A percentile compares a stretch with the other conserved stretches of the same genome.
Evolutionary conservation across 345 rosid species (phyloP).

Genomic region (Syzygium aromaticum): DNA sequence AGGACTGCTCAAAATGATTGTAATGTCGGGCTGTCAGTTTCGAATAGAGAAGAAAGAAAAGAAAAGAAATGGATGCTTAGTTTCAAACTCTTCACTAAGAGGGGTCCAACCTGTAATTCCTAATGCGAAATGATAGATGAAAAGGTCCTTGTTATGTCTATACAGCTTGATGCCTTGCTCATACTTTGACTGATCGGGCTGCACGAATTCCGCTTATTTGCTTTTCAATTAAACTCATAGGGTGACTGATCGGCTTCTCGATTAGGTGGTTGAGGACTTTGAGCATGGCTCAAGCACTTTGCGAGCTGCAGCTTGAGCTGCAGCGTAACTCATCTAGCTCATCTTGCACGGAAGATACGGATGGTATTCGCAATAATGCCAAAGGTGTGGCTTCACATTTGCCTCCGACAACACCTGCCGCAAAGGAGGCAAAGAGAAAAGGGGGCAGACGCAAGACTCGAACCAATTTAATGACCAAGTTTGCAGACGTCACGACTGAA

Average conservation of each 20-base stretch:
- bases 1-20: neutral
- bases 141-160: neutral
- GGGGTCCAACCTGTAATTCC: neutral
- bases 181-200: neutral
- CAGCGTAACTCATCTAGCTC: constrained; percentile 4
- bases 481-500: neutral
- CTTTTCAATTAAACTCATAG: neutral
- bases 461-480: constrained; percentile 4
- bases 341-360: constrained; percentile 1
- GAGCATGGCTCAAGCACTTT: constrained; percentile 42
- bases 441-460: neutral
- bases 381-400: neutral
- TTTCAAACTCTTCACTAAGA: neutral
- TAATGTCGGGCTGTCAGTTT: neutral
- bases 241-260: neutral
- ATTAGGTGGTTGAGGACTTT: constrained; percentile 44
- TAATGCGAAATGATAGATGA: neutral
- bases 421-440: constrained; percentile 20
- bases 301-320: constrained; percentile 39
- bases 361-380: neutral
- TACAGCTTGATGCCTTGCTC: neutral
- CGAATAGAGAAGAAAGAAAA: neutral
- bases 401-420: constrained; percentile 17
- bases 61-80: neutral
- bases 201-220: neutral